Evolutionary conservation across 352 stramenopile species (phyloP), one percentile per base, ranked within the genome.

Genomic region (Globisporangium uncinulatum): DNA sequence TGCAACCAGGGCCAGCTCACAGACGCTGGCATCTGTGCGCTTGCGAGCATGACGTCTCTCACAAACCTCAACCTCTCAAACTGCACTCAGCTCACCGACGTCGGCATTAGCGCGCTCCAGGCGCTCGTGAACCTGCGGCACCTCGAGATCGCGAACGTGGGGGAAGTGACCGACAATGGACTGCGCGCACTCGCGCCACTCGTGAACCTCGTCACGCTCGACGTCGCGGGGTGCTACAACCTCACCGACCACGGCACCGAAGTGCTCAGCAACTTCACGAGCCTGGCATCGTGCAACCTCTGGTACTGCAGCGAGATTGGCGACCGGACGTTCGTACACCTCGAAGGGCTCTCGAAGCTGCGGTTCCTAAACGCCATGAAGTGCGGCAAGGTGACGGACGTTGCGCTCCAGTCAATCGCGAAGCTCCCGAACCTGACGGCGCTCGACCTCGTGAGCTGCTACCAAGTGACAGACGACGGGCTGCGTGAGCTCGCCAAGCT

Each of bases 231-330:
- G 3, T 92, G 82, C 64, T 92, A 92, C 69, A 89, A 89, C 37
- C 67, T 92, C 62, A 92, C 82, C 11, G 82, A 92, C 59, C 24
- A 62, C 0, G 82, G 82, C 44, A 90, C 76, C 4, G 46, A 70
- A 34, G 80, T 92, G 51, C 58, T 92, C 11, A 49, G 46, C 13
- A 71, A 74, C 51, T 90, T 89, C 54, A 57, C 62, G 6, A 57
- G 69, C n/a, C 59, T 92, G 31, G 72, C 74, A 29, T 89, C 76
- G 1, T 86, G 72, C 59, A 92, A 91, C 36, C 52, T 92, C 19
- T 92, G 83, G 80, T 92, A 92, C 64, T 92, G 83, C 63, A 89
- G 76, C 54, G 82, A 90, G 64, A 79, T 92, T n/a, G 65, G 67
- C 10, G 78, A 87, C 52, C 55, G 61, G 5, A 89, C 83, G 24